Base-by-base conservation (phyloP, 305 asterid genomes). In the Ajuga reptans region DNA sequence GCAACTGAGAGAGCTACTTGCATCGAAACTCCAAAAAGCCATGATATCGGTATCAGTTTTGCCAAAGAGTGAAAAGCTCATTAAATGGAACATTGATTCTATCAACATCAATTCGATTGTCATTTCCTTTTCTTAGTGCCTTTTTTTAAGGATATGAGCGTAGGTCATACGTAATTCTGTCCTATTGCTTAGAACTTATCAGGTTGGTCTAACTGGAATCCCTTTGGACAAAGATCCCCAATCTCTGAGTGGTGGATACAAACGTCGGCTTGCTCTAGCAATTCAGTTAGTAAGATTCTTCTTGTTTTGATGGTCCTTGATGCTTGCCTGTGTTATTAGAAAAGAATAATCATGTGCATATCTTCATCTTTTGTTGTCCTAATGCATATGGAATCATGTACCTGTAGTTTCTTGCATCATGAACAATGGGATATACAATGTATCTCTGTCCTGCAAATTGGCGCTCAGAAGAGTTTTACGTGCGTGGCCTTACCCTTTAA, bases 221-320 rank as follows among this genome's bases (percentile, higher is more conserved):
- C 67, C 96, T 16, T 77, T 90, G 87, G 96, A 93, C 81, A 87
- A 87, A 79, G 94, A 90, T 80, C 96, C 96, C 62, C 91, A 86
- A 71, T 87, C 96, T 57, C 78, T 90, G 49, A 89, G 97, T 78
- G 99, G 99, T 16, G 97, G 97, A 76, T 89, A 89, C 84, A 93
- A 93, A 82, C 95, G 97, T 60, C 82, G 96, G 36, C 99, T 93
- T 78, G 96, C 97, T 72, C 80, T 90, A 53, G 97, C 97, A 37
- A 86, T 93, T 81, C 96, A 93, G 77, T 79, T 90, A 58, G 97
- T 93, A 72, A 79, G 87, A 56, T 54, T 71, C 68, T 74, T 78
- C 72, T 63, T 61, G 45, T 29, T 49, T 67, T 46, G 46, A 27
- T 43, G 65, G 47, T 64, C 37, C 50, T 58, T 8, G 43, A 53